Percentiles rank a stretch among this genome's conserved stretches.
These are phyloP conservation scores for Saccharomyces uvarum DNA, from an alignment of 1,139 yeast genomes.

Conservation along the genomic window DNA sequence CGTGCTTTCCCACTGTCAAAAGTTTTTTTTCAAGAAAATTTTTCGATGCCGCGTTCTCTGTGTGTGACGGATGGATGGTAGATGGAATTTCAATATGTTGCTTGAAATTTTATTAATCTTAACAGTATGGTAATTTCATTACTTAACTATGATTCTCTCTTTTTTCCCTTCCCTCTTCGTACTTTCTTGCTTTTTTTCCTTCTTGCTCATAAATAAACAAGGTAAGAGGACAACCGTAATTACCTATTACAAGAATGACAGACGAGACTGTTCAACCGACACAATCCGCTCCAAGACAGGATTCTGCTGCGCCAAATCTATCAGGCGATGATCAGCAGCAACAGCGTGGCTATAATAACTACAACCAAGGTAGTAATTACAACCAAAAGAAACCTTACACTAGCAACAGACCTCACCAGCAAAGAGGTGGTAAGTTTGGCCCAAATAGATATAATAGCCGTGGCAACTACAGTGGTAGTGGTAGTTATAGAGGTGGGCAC, in stretches of 20 bases:
- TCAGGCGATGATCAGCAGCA: neutral
- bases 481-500: neutral
- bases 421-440: neutral
- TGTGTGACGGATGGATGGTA: conserved; percentile 1
- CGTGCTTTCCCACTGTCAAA: neutral
- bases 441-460: neutral
- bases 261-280: neutral
- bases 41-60: conserved; percentile 1
- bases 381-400: neutral
- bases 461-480: neutral
- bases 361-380: neutral
- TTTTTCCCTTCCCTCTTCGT: neutral
- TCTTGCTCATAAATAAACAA: neutral
- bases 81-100: neutral
- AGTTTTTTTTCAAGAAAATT: neutral
- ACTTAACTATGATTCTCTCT: neutral
- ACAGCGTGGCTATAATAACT: neutral
- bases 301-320: neutral
- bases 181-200: neutral
- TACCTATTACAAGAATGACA: neutral
- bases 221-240: conserved; percentile 1
- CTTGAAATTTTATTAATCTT: neutral
- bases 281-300: neutral
- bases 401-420: neutral
- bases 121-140: neutral